Base-by-base conservation (phyloP, 768 basidiomycete species). In the Megacollybia marginata region DNA sequence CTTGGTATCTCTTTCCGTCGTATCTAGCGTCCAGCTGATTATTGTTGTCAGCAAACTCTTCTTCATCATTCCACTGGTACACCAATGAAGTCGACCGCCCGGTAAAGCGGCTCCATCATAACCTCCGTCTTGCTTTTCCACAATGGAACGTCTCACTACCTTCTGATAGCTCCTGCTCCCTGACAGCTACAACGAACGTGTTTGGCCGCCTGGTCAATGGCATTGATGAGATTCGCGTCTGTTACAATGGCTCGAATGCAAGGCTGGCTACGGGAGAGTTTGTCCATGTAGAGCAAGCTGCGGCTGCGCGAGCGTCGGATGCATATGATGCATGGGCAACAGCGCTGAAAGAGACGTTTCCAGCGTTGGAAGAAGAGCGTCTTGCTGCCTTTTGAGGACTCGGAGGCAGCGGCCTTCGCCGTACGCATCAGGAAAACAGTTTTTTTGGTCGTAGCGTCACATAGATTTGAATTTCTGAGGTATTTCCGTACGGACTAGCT, bases 141-240 rank as follows among this genome's bases (percentile, higher is more conserved):
- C 38, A 45, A 1, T 71, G 68, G 66, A 68, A 59, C 28, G 49
- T 70, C 13, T 69, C 73, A 5, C 59, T 72, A 5, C 74, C 76
- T 3, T 62, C 68, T 0, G 68, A 71, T 48, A 72, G 69, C 40
- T 40, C 49, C 1, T 78, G 76, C 51, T 16, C 44, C 2, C 65
- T 76, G 13, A 71, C 67, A 7, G 74, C 74, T 0, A 74, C 72
- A 9, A 68, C 61, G 38, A 76, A 76, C 42, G 64, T 78, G 20
- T 67, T 73, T 5, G 76, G 74, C 31, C 62, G 75, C 18, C 57
- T 72, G 28, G 52, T 75, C 34, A 78, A 78, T 49, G 65, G 67
- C 23, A 55, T 72, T 5, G 40, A 53, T 9, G 57, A 58, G 10
- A 45, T 48, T 2, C 42, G 48, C 5, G 69, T 73, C 3, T 75